Base-by-base conservation (phyloP, 768 basidiomycete species). In the Lepiota brunneoincarnata region DNA sequence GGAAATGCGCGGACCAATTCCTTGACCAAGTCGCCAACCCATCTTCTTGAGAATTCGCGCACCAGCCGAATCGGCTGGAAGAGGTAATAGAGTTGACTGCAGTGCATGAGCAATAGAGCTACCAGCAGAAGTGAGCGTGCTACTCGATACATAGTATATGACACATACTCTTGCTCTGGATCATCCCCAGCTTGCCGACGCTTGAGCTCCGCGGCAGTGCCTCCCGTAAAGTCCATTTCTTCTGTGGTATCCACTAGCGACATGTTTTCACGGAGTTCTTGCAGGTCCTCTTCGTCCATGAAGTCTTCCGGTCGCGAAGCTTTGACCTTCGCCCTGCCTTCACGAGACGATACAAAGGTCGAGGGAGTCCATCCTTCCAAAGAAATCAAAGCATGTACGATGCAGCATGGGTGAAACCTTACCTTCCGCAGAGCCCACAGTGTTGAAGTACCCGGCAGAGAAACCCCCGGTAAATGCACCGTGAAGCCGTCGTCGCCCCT, bases 401-500 rank as follows among this genome's bases (percentile, higher is more conserved):
- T 41, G 26, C 26, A 38, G 20, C 23, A 23, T 14, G 44, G 51
- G 35, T 5, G 28, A 48, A 36, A 18, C 61, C 74, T 23, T 53
- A 86, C 95, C 95, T 81, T 98, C 95, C 69, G 96, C 93, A 5
- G 91, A 94, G 1, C 97, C 97, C 35, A 96, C 96, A 1, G 87
- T 81, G 69, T 98, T 98, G 75, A 88, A 98, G 72, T 98, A 98
- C 0, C 96, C 96, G 23, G 97, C 97, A 51, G 91, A 93, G 77
- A 93, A 99, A 10, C 97, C 97, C 20, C 97, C 97, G 0, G 95
- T 98, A 73, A 98, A 99, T 3, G 97, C 97, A 2, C 97, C 97
- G 66, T 99, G 97, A n/a, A 99, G 74, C 53, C 97, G 76, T 59
- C 93, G 75, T 41, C 96, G 81, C 28, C 94, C 93, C 65, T 97